Evolutionary conservation across 306 rosid genomes (phyloP), one percentile per base, ranked within the genome.

Genomic region (Cucurbita argyrosperma): DNA sequence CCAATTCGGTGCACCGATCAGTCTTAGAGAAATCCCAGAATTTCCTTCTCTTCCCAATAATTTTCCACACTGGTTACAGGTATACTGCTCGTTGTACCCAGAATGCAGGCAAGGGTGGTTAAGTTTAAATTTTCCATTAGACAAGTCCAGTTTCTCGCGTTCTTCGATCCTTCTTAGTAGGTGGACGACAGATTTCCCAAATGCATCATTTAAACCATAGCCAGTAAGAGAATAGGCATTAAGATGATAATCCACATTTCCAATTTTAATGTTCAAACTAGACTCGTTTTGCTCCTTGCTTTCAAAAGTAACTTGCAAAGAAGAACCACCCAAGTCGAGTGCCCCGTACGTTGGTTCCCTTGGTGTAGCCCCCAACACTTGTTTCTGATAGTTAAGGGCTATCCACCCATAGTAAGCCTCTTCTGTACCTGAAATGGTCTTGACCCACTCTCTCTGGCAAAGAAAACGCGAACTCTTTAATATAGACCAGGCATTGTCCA

Each of bases 351-450:
- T 94, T 21, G 90, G 89, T 78, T 83, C 77, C 82, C 88, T 88
- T 23, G 95, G 92, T 37, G 58, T 86, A 54, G 82, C 85, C 40
- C 97, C 92, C 66, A 94, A 84, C 59, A 85, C 78, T 5, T 82
- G 79, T 6, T 82, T 84, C 38, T 84, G 82, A 84, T 91, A 88
- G 81, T 94, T 94, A 78, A 94, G 97, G 8, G 97, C 90, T 57
- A 94, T 90, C 98, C 98, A 94, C 45, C 98, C 98, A 76, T 79
- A 90, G 66, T 94, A 94, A 68, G 97, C 98, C 74, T 94, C 98
- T 80, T 94, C 98, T 5, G 88, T 82, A 37, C 98, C 98, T 45
- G 90, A 77, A 12, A 94, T 90, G 56, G 81, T 87, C 81, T 83
- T 85, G 68, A 94, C 89, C 96, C 95, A 90, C 43, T 89, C 88